A percentile compares a stretch with the other conserved stretches of the same genome.
phyloP scores from a whole-genome alignment of 139 green algal species.

The Trebouxia sp. region DNA sequence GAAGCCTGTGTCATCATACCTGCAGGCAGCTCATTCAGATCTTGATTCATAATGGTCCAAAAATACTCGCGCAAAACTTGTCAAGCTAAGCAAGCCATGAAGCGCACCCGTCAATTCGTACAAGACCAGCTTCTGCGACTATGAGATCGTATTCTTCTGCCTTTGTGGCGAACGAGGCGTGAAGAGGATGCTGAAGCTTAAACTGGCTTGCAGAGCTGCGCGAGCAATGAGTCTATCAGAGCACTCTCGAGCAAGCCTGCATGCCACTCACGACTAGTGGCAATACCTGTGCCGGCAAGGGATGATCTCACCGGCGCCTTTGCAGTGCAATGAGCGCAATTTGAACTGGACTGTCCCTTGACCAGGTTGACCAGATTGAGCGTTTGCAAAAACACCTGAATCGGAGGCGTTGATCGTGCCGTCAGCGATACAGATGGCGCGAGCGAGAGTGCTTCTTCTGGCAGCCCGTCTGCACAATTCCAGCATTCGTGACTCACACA shows the following conservation, averaged over 20 bases:
- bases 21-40: slow-evolving; percentile 17
- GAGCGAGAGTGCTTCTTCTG: too few species aligned
- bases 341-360: not conserved
- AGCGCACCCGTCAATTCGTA: slow-evolving; percentile 46
- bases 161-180: not conserved
- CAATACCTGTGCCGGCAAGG: too few species aligned
- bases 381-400: not conserved
- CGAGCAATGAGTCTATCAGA: too few species aligned
- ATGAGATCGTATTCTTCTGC: slow-evolving; percentile 45
- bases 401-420: too few species aligned
- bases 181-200: not conserved
- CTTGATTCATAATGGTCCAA: not conserved
- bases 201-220: too few species aligned
- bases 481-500: too few species aligned
- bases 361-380: not conserved
- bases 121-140: slow-evolving; percentile 33
- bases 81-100: not conserved
- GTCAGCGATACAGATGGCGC: too few species aligned
- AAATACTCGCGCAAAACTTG: not conserved
- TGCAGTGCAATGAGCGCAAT: not conserved
- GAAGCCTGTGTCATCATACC: slow-evolving; percentile 39
- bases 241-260: too few species aligned
- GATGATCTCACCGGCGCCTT: too few species aligned
- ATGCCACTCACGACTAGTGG: too few species aligned
- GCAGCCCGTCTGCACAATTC: too few species aligned